These are phyloP conservation scores for Leptographium flavum DNA, from an alignment of 2,329 filamentous ascomycete genomes.

Conservation along the genomic window DNA sequence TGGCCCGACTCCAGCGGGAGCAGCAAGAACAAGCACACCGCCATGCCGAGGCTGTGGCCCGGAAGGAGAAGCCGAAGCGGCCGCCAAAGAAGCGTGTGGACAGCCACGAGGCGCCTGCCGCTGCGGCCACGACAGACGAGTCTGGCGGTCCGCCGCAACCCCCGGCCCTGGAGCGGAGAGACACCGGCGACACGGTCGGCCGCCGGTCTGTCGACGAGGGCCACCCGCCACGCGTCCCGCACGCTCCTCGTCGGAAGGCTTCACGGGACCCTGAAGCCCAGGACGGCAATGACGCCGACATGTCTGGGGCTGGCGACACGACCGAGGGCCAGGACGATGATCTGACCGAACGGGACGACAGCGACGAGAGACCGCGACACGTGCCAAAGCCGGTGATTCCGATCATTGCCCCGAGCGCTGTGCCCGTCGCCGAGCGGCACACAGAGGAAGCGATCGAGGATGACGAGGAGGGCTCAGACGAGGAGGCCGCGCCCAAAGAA, in stretches of 20 bases:
- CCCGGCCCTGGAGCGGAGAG: conserved; percentile 27
- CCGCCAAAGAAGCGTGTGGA: conserved; percentile 54
- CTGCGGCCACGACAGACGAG: conserved; percentile 6
- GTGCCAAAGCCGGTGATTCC: conserved; percentile 1
- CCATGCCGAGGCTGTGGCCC: conserved; percentile 61
- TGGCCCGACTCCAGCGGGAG: conserved; percentile 85
- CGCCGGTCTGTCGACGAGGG: conserved; percentile 39
- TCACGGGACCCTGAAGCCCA: conserved; percentile 33
- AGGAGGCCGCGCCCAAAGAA: neutral
- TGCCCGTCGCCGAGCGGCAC: neutral
- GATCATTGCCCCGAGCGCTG: conserved; percentile 1
- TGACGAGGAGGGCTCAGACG: neutral
- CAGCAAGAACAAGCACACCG: conserved; percentile 79
- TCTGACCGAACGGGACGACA: conserved; percentile 58
- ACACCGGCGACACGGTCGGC: conserved; percentile 30
- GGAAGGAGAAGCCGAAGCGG: conserved; percentile 80
- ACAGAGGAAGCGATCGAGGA: neutral
- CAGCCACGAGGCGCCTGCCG: conserved; percentile 21
- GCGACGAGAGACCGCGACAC: conserved; percentile 42
- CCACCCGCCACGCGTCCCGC: conserved; percentile 22
- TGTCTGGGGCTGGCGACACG: conserved; percentile 50
- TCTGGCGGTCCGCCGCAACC: conserved; percentile 19
- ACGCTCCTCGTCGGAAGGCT: conserved; percentile 36
- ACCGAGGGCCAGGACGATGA: conserved; percentile 46
- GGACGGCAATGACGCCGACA: conserved; percentile 51